Percentiles rank a stretch among this genome's conserved stretches.
Conservation (phyloP, 208 protist genomes). For the Trypanosoma platydactyli region DNA sequence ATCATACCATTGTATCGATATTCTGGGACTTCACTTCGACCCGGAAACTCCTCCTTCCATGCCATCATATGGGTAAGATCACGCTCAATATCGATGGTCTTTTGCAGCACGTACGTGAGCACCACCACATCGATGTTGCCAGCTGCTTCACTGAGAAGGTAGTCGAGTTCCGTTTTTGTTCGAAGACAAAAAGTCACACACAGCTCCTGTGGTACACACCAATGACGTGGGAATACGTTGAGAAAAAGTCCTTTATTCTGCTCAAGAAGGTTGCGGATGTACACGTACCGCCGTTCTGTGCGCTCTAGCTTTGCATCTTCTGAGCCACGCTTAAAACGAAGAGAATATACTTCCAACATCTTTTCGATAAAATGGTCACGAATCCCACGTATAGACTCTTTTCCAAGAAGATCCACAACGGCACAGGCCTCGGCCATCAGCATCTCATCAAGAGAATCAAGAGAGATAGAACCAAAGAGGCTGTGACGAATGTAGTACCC, state of each 20-base stretch:
- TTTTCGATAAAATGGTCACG: conserved; percentile 88
- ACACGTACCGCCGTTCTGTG: conserved; percentile 92
- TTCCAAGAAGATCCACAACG: conserved; percentile 86
- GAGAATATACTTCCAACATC: conserved; percentile 79
- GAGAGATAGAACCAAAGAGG: conserved; percentile 72
- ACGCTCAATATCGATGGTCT: conserved; percentile 93
- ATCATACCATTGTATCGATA: conserved; percentile 88
- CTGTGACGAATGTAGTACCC: conserved; percentile 86
- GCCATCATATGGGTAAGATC: conserved; percentile 83
- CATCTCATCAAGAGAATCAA: conserved; percentile 71
- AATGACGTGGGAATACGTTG: conserved; percentile 86
- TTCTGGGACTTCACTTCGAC: conserved; percentile 50
- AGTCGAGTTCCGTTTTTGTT: conserved; percentile 88
- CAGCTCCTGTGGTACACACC: conserved; percentile 92
- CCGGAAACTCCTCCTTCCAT: conserved; percentile 77
- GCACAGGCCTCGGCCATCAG: conserved; percentile 84
- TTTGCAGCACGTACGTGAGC: conserved; percentile 89
- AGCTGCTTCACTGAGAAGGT: conserved; percentile 60
- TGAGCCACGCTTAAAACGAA: conserved; percentile 83
- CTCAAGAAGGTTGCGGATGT: conserved; percentile 80
- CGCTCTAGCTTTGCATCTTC: conserved; percentile 87
- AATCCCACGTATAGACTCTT: conserved; percentile 70
- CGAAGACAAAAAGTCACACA: conserved; percentile 90
- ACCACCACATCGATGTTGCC: conserved; percentile 83
- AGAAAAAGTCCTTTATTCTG: conserved; percentile 73